These are phyloP conservation scores for Fusarium sp. DNA, from an alignment of 2,329 filamentous ascomycete genomes.

Conservation along the genomic window DNA sequence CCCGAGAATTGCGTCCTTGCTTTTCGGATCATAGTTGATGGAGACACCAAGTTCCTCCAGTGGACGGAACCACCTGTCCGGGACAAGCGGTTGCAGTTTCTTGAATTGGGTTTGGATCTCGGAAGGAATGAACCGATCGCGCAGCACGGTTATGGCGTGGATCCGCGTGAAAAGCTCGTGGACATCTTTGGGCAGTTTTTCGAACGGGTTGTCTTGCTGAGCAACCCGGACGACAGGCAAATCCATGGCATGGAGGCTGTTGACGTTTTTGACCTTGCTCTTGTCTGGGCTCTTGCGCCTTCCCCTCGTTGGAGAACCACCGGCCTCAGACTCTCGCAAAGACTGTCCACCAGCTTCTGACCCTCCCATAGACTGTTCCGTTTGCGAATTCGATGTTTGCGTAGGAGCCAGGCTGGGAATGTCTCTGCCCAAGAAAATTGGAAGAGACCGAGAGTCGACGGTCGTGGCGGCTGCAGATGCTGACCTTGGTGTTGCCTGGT, in stretches of 20 bases:
- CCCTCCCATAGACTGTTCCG: not conserved
- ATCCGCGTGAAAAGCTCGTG: not conserved
- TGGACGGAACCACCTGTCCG: not conserved
- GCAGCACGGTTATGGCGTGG: not conserved
- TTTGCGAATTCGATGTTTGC: not conserved
- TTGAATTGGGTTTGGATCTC: not conserved
- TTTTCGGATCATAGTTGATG: not conserved
- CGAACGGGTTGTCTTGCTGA: not conserved
- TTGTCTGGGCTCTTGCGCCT: not conserved
- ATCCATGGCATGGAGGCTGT: not conserved
- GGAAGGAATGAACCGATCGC: not conserved
- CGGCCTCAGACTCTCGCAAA: not conserved
- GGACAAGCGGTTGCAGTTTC: not conserved
- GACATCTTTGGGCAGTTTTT: not conserved
- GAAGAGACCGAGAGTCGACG: not conserved
- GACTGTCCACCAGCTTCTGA: not conserved
- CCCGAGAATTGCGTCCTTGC: not conserved
- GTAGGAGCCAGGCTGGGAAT: not conserved
- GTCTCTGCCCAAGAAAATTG: not conserved
- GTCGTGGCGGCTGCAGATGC: not conserved
- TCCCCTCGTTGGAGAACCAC: not conserved
- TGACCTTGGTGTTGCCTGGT: not conserved
- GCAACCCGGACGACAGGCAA: not conserved
- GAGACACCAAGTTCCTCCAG: not conserved
- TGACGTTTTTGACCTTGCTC: not conserved